phyloP scores from a whole-genome alignment of 495 filamentous ascomycete genomes.

The Tuber melanosporum region DNA sequence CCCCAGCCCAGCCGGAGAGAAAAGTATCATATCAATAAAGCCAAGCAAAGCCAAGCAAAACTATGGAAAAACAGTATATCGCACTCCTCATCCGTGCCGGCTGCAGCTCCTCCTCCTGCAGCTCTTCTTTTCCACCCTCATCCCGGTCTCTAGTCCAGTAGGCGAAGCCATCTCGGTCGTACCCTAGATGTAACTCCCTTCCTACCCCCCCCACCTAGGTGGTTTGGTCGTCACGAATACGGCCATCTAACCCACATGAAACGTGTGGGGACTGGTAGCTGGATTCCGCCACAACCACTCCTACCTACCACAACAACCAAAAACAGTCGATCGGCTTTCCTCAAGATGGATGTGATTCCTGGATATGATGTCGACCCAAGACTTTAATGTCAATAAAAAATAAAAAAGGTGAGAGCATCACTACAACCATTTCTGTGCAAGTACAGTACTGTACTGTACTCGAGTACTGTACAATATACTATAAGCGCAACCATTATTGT shows the following conservation, averaged over 20 bases:
- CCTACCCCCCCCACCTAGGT: not conserved
- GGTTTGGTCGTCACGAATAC: conserved; percentile 13
- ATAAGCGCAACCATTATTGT: not conserved
- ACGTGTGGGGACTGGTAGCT: conserved; percentile 33
- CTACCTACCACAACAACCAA: not conserved
- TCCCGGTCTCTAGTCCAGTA: conserved; percentile 10
- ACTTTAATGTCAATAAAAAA: conserved; percentile 12
- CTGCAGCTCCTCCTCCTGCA: conserved; percentile 8
- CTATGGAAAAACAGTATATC: not conserved
- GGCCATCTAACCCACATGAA: conserved; percentile 33
- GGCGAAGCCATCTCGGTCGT: conserved; percentile 24
- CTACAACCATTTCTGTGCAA: too few relatives aligned
- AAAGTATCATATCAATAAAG: not conserved
- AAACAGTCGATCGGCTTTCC: conserved; percentile 27
- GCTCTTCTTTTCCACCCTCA: conserved; percentile 27
- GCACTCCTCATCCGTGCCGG: not conserved
- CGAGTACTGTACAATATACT: too few relatives aligned
- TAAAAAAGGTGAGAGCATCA: conserved; percentile 23
- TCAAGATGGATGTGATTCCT: conserved; percentile 27
- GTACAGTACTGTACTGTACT: too few relatives aligned
- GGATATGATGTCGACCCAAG: conserved; percentile 37
- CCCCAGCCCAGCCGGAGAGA: not conserved
- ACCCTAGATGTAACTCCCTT: conserved; percentile 7
- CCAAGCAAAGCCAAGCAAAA: not conserved
- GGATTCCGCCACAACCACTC: conserved; percentile 13